phyloP scores from a whole-genome alignment of 495 filamentous ascomycete species.

The Penicillium herquei region DNA sequence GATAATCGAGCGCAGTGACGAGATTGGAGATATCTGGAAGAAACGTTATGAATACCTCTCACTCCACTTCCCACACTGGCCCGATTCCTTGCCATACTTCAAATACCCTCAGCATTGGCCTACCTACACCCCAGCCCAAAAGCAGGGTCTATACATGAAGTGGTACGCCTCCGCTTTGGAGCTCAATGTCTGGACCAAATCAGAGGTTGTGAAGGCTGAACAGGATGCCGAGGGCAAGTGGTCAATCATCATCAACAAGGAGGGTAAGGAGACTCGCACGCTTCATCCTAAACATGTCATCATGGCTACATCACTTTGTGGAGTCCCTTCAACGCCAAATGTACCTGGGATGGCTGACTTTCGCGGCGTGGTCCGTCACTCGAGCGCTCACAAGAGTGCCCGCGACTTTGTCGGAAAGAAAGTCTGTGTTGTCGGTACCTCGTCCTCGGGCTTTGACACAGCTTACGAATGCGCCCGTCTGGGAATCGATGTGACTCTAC shows the following conservation, averaged over 20 bases:
- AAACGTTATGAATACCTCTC: slow-evolving; percentile 54
- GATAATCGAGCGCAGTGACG: slow-evolving; percentile 59
- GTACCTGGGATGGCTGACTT: slow-evolving; percentile 30
- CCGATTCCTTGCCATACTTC: slow-evolving; percentile 65
- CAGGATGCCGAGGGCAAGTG: slow-evolving; percentile 49
- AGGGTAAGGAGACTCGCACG: slow-evolving; percentile 36
- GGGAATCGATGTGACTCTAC: slow-evolving; percentile 61
- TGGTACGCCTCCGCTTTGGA: slow-evolving; percentile 63
- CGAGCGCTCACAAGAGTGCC: slow-evolving; percentile 19
- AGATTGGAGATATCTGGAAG: slow-evolving; percentile 69
- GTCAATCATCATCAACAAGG: slow-evolving; percentile 53
- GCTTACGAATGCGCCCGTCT: slow-evolving; percentile 60
- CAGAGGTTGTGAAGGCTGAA: slow-evolving; percentile 43
- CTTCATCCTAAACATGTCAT: slow-evolving; percentile 38
- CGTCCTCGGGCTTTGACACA: slow-evolving; percentile 73
- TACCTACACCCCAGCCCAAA: slow-evolving; percentile 67
- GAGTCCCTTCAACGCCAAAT: slow-evolving; percentile 25
- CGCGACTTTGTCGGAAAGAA: slow-evolving; percentile 62
- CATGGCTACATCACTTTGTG: slow-evolving; percentile 37
- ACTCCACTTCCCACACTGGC: slow-evolving; percentile 66
- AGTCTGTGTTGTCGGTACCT: slow-evolving; percentile 66
- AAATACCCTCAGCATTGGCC: slow-evolving; percentile 60
- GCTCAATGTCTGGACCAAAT: slow-evolving; percentile 64
- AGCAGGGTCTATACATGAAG: slow-evolving; percentile 66
- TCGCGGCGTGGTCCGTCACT: slow-evolving; percentile 38